Conservation (phyloP, 345 rosid genomes). For the Dimocarpus longan region DNA sequence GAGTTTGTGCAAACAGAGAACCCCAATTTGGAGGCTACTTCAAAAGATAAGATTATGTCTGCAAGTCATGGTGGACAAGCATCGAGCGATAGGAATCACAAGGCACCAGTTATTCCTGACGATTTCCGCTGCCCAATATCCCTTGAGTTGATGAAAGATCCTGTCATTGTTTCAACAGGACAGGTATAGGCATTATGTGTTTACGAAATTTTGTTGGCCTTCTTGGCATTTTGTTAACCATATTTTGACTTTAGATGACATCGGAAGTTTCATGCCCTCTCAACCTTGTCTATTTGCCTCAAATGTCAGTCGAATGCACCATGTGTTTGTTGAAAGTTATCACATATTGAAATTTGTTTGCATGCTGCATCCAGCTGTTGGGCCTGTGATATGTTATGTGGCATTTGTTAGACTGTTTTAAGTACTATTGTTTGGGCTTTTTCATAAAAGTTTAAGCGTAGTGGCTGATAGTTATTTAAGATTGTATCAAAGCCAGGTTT, state of each 20-base stretch:
- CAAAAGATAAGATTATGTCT: constrained; percentile 41
- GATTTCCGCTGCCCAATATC: constrained; percentile 99
- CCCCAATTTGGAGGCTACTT: constrained; percentile 52
- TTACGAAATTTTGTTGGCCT: constrained; percentile 13
- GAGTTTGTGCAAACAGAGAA: constrained; percentile 84
- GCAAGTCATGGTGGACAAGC: constrained; percentile 60
- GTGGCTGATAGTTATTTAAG: neutral
- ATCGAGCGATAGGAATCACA: constrained; percentile 57
- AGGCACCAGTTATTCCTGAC: constrained; percentile 74
- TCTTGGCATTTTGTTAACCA: neutral
- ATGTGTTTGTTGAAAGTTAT: neutral
- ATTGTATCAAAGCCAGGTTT: neutral
- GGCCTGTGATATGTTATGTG: neutral
- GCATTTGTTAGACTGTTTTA: neutral
- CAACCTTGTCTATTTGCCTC: neutral
- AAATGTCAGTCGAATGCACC: neutral
- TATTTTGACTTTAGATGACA: neutral
- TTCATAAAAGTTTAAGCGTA: neutral
- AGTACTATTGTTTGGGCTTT: neutral
- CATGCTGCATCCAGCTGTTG: neutral
- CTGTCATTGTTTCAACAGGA: constrained; percentile 95
- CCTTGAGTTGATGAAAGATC: constrained; percentile 94
- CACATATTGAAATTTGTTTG: neutral
- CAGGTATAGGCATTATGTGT: constrained; percentile 57
- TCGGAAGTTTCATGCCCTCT: constrained; percentile 3